Evolutionary conservation across 495 filamentous ascomycete species (phyloP), one percentile per base, ranked within the genome.

Genomic region (Lepraria neglecta): DNA sequence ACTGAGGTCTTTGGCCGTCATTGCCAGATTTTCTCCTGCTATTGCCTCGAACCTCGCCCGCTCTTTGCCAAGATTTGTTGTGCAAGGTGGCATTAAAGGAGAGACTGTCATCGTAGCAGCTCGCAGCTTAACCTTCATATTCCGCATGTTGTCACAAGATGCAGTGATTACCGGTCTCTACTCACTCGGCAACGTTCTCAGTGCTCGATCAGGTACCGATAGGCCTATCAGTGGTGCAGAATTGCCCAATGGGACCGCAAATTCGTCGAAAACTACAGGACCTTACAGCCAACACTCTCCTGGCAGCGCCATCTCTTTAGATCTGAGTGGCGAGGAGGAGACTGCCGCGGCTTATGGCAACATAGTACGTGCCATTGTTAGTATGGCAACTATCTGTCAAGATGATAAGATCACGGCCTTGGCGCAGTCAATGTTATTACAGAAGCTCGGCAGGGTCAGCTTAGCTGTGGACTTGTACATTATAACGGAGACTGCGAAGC

Each of bases 351-450:
- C 88, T 0, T 87, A 92, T 72, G 82, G 84, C 17, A 94, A 87
- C 64, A 84, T 96, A 33, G 84, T 97, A 38, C 87, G 95, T 68
- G 88, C 92, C 6, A 92, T 97, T 63, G 91, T 92, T 63, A 85
- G 84, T 33, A 88, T 97, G 67, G 90, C 95, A 1, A 85, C 77
- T 40, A 82, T 79, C 58, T 91, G 86, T 70, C 81, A 86, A 48
- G 92, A 98, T 64, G 84, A 90, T 42, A 95, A 96, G 73, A 94
- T 97, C 50, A 92, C 86, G 27, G 95, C 92, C 14, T 78, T 98
- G 58, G 91, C 91, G n/a, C 88, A 95, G 67, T 92, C 91, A 5
- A 97, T 97, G 88, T 81, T 98, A 19, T 74, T 96, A 9, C 94
- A 97, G 67, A 95, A 97, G 70, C 83, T 97, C 64, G 85, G 87